Evolutionary conservation across 345 rosid species (phyloP).

Genomic region (Eucalyptus tenuipes): DNA sequence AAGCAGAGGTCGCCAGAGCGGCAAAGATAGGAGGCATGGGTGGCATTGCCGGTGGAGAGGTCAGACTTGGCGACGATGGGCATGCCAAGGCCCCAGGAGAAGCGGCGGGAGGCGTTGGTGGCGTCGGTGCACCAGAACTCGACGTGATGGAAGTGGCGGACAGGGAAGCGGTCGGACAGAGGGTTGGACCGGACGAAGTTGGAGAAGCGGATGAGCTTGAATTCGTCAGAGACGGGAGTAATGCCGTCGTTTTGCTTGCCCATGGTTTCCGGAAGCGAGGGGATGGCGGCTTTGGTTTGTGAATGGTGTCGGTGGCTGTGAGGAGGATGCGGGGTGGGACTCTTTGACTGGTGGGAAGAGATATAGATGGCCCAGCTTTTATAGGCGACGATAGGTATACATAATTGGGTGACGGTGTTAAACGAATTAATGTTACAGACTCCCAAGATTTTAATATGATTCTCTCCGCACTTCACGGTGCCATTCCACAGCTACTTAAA

Average conservation of each 20-base stretch:
- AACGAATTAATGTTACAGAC: neutral
- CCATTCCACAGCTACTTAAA: neutral
- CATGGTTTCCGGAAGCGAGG: neutral
- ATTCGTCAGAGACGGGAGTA: neutral
- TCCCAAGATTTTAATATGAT: neutral
- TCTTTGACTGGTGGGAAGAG: neutral
- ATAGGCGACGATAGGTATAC: too few relatives aligned
- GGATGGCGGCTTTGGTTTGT: neutral
- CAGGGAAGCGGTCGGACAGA: slow-evolving; percentile 54
- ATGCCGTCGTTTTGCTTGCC: neutral
- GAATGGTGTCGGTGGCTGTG: neutral
- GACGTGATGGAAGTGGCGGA: slow-evolving; percentile 69
- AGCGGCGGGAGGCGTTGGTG: slow-evolving; percentile 64
- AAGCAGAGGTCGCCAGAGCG: slow-evolving; percentile 73
- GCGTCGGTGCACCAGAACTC: slow-evolving; percentile 93
- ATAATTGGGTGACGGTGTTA: neutral
- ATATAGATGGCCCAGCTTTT: neutral
- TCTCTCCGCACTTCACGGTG: neutral
- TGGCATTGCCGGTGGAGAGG: slow-evolving; percentile 79
- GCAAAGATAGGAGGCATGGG: slow-evolving; percentile 73
- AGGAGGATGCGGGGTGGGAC: neutral
- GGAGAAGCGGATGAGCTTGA: slow-evolving; percentile 55
- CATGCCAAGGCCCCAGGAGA: slow-evolving; percentile 95
- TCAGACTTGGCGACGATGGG: slow-evolving; percentile 66
- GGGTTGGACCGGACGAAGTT: slow-evolving; percentile 60